Percentiles rank a stretch among this genome's conserved stretches.
Conservation (phyloP, 148 eudicot genomes). For the Diospyros kaki region DNA sequence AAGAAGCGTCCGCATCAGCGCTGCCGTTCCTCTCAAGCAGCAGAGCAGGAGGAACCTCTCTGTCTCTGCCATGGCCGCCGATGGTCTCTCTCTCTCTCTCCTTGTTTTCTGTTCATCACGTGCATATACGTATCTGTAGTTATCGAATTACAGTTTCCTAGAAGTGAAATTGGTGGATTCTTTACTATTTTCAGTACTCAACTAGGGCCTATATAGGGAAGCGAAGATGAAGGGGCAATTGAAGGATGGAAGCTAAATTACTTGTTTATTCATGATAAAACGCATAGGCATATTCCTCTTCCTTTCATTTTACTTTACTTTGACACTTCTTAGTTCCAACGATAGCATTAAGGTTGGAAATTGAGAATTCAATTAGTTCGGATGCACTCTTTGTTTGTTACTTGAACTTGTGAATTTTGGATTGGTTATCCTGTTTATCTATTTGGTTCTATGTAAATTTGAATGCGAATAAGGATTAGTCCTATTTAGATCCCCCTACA, state of each 20-base stretch:
- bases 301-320: too few relatives aligned
- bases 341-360: too few relatives aligned
- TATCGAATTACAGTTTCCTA: neutral
- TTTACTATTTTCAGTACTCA: neutral
- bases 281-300: too few relatives aligned
- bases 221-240: too few relatives aligned
- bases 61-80: constrained; percentile 64
- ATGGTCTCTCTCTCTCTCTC: constrained; percentile 20
- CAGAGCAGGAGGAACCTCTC: constrained; percentile 31
- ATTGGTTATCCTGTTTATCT: neutral
- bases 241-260: too few relatives aligned
- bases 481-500: neutral
- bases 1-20: constrained; percentile 23
- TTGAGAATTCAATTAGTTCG: neutral
- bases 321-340: too few relatives aligned
- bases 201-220: neutral
- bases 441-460: constrained; percentile 5
- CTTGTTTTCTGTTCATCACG: neutral
- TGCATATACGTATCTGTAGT: neutral
- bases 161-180: neutral
- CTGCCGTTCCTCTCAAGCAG: constrained; percentile 10
- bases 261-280: too few relatives aligned
- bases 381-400: neutral
- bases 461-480: neutral
- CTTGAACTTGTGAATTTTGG: neutral